These are phyloP conservation scores for Rhododendron molle DNA, from an alignment of 148 eudicot species.

Conservation along the genomic window DNA sequence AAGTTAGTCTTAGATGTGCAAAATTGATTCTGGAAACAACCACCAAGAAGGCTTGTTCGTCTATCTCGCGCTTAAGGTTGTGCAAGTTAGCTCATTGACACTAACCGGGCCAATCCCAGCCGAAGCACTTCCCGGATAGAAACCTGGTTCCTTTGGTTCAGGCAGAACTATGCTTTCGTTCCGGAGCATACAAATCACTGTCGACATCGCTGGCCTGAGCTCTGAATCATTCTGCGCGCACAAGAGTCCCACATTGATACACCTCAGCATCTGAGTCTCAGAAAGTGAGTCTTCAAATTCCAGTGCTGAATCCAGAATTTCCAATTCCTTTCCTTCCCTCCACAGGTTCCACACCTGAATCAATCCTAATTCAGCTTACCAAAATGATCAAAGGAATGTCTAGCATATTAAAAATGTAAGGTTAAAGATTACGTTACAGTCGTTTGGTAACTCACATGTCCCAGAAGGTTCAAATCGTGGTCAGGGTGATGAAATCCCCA, in stretches of 20 bases:
- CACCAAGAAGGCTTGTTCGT: background rate
- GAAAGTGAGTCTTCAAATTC: constrained; percentile 1
- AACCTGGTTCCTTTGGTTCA: constrained; percentile 17
- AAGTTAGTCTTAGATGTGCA: background rate
- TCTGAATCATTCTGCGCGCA: constrained; percentile 8
- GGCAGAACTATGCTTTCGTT: constrained; percentile 1
- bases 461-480: constrained; percentile 21
- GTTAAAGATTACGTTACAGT: background rate
- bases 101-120: background rate
- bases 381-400: background rate
- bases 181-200: constrained; percentile 7
- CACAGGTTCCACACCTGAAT: constrained; percentile 21
- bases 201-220: constrained; percentile 17
- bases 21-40: background rate
- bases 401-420: background rate
- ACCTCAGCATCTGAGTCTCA: constrained; percentile 14
- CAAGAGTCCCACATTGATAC: constrained; percentile 16
- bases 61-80: constrained; percentile 21
- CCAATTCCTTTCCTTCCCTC: constrained; percentile 16
- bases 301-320: constrained; percentile 14
- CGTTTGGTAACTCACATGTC: constrained; percentile 16
- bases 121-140: background rate
- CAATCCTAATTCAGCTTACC: background rate
- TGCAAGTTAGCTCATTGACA: constrained; percentile 14
- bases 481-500: constrained; percentile 19